Conservation (phyloP, 225 moss, liverwort and hornwort genomes). For the Pleurozium schreberi region DNA sequence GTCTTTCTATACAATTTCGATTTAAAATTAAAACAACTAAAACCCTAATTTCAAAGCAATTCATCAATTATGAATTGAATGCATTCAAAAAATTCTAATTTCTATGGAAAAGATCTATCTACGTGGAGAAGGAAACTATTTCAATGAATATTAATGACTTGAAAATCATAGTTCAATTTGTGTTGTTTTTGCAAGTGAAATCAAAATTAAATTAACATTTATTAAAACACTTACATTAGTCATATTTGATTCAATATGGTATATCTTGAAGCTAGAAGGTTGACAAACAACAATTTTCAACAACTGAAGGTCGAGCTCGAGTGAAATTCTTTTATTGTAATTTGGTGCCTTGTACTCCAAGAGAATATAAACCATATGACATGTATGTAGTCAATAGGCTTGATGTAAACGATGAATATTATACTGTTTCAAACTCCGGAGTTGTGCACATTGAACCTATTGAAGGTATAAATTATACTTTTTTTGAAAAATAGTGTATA, state of each 20-base stretch:
- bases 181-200: too few species aligned
- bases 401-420: not conserved
- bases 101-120: fast-evolving
- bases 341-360: not conserved
- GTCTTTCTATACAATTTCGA: not conserved
- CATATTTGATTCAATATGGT: not conserved
- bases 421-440: not conserved
- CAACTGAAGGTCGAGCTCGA: not conserved
- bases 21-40: not conserved
- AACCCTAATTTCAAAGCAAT: not conserved
- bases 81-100: too few species aligned
- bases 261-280: not conserved
- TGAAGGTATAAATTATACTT: not conserved
- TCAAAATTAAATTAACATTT: too few species aligned
- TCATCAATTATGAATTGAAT: too few species aligned
- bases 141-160: not conserved
- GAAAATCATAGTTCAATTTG: not conserved
- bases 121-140: too few species aligned
- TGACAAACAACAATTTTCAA: not conserved
- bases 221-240: not conserved
- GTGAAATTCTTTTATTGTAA: not conserved
- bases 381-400: not conserved
- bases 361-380: not conserved
- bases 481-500: not conserved
- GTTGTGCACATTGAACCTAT: not conserved